Evolutionary conservation across 2,329 filamentous ascomycete species (phyloP), one percentile per base, ranked within the genome.

Genomic region (Colletotrichum salicis): DNA sequence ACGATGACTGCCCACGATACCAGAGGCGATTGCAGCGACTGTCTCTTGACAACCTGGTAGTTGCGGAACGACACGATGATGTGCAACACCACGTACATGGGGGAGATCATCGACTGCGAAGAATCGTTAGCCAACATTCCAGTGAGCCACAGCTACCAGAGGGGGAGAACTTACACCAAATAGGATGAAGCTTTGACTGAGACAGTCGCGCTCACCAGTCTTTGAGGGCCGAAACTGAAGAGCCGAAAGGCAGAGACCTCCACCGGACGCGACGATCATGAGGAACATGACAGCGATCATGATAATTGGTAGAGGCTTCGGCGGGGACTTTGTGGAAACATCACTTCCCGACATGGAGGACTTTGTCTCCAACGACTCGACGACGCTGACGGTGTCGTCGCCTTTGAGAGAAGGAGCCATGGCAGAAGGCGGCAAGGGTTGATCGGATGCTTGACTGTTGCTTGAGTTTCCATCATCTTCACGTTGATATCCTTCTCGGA

Each of bases 1-100:
- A 79, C 64, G 29, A 81, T 75, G 55, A 77, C 71, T 37, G 77
- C 74, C 68, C 76, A 78, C 8, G 80, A 77, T 45, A 82, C 78
- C 8, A 82, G 74, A 6, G 77, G 77, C 22, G 78, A 76, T n/a
- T 77, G 76, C 13, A 77, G 72, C 2, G 76, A 67, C 10, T 76
- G 76, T 1, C 70, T 63, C 15, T 75, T 75, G 31, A 74, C 63
- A 51, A 78, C 75, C 10, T 71, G 61, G 37, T 76, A 73, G 11
- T 76, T 75, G 3, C 74, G 74, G 22, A 71, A 73, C 1, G 80
- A 75, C 0, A 79, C 78, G 11, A 77, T 60, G n/a, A 79, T 13
- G 57, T 82, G 78, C 4, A 81, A 71, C n/a, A 67, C 60, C 45
- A 81, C 72, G 64, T 82, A 82, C 19, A 79, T 66, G 1, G 80